Evolutionary conservation across 306 rosid species (phyloP), one percentile per base, ranked within the genome.

Genomic region (Pueraria montana): DNA sequence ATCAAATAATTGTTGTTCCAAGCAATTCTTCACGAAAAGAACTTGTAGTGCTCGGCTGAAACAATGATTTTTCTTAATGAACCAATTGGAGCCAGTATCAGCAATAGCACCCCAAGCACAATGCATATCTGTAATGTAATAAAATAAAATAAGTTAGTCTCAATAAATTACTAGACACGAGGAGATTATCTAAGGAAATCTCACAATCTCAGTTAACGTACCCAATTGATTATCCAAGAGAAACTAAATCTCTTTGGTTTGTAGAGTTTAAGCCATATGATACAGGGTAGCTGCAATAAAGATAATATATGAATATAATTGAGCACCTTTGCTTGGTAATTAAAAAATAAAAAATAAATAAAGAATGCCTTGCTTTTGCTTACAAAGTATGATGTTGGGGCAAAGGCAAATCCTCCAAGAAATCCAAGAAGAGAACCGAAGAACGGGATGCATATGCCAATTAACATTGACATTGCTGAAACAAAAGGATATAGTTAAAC

Each of bases 341-440:
- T 71, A 26, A 2, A 18, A 20, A 53, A 1, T 14, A 8, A 14
- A 30, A 20, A 38, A 14, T 3, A 59, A 11, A 4, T 1, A 56
- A 56, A 56, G 6, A 56, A 13, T 20, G 13, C 5, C 5, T 48
- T 49, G 26, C 1, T 42, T 73, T 77, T 83, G 18, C 93, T 92
- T 87, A 94, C 97, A 6, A 77, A 94, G 85, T 91, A 94, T 34
- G 98, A 86, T 34, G 97, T 89, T 58, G 98, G 98, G 77, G 97
- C 95, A 77, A 94, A 91, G 76, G 93, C 98, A 72, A 94, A 89
- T 53, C 98, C 62, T 55, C 62, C n/a, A n/a, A n/a, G n/a, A n/a
- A 94, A 90, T 84, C 98, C 98, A 18, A 94, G 96, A 76, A 94
- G 93, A 17, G 94, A 85, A 43, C 97, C 90, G 6, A 94, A 94